Percentiles rank a stretch among this genome's conserved stretches.
These are phyloP conservation scores for Saturnispora besseyi DNA, from an alignment of 805 yeast genomes.

Conservation along the genomic window DNA sequence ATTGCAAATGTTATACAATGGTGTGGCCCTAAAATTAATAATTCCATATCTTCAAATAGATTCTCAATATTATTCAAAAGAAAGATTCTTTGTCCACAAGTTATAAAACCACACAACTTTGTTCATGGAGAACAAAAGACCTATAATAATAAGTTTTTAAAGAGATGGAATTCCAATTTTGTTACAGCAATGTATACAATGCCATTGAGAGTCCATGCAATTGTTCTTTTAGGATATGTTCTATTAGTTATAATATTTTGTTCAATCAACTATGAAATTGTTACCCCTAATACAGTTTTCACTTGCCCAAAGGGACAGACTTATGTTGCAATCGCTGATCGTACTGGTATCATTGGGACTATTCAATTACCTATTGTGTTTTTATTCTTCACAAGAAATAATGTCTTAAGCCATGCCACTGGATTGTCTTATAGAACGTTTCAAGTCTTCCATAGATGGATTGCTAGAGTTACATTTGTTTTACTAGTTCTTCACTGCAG, in stretches of 20 bases:
- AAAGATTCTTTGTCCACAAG: slow-evolving; percentile 28
- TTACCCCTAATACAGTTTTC: slow-evolving; percentile 26
- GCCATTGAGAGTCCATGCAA: slow-evolving; percentile 28
- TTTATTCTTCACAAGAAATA: slow-evolving; percentile 30
- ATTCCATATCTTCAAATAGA: slow-evolving; percentile 16
- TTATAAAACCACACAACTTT: slow-evolving; percentile 18
- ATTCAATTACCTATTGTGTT: slow-evolving; percentile 30
- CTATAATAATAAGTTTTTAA: not conserved
- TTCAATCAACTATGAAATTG: slow-evolving; percentile 22
- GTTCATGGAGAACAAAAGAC: not conserved
- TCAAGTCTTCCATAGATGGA: slow-evolving; percentile 33
- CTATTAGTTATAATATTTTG: slow-evolving; percentile 22
- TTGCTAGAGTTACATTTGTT: slow-evolving; percentile 32
- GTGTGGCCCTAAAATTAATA: slow-evolving; percentile 28
- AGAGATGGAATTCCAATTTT: slow-evolving; percentile 6
- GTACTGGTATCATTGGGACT: slow-evolving; percentile 38
- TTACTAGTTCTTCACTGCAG: slow-evolving; percentile 32
- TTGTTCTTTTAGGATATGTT: slow-evolving; percentile 24
- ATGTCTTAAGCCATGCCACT: slow-evolving; percentile 24
- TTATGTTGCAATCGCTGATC: slow-evolving; percentile 32
- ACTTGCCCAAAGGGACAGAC: slow-evolving; percentile 22
- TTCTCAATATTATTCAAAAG: slow-evolving; percentile 25
- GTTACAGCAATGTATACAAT: slow-evolving; percentile 17
- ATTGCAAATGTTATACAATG: slow-evolving; percentile 26
- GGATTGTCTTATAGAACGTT: slow-evolving; percentile 30